These are phyloP conservation scores for Trametes punicea DNA, from an alignment of 768 basidiomycete species.

Conservation along the genomic window DNA sequence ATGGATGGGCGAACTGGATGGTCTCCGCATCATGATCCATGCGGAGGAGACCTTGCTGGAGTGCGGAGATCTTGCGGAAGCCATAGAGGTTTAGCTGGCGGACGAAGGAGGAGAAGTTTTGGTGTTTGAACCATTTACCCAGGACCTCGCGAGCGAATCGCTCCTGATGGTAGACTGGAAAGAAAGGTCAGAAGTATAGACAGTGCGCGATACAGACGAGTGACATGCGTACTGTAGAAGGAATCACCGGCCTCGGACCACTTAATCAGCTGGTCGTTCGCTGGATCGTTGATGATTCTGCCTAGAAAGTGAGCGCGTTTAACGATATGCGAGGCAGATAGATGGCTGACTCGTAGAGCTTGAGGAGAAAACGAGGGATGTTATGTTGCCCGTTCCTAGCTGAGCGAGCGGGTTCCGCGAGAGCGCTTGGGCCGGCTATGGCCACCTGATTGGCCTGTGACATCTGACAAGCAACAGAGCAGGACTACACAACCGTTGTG, in stretches of 20 bases:
- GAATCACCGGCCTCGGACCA: slow-evolving; percentile 92
- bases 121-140: slow-evolving; percentile 96
- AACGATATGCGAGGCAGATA: background rate
- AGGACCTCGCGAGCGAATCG: slow-evolving; percentile 86
- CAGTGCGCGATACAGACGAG: background rate
- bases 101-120: slow-evolving; percentile 93
- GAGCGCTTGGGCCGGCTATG: slow-evolving; percentile 41
- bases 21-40: slow-evolving; percentile 76
- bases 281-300: slow-evolving; percentile 89
- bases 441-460: slow-evolving; percentile 54
- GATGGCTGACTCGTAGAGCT: slow-evolving; percentile 78
- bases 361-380: slow-evolving; percentile 86
- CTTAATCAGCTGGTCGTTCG: slow-evolving; percentile 77
- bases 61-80: slow-evolving; percentile 91
- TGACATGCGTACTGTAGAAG: slow-evolving; percentile 68
- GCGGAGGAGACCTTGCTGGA: slow-evolving; percentile 92
- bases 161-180: slow-evolving; percentile 83
- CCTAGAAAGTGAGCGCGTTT: background rate
- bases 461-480: slow-evolving; percentile 28
- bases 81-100: slow-evolving; percentile 96
- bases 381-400: slow-evolving; percentile 43
- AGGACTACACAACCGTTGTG: background rate
- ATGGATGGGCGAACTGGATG: slow-evolving; percentile 88
- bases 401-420: slow-evolving; percentile 37
- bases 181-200: background rate